Base-by-base conservation (phyloP, 352 stramenopile genomes). In the Pythium vanterpoolii region DNA sequence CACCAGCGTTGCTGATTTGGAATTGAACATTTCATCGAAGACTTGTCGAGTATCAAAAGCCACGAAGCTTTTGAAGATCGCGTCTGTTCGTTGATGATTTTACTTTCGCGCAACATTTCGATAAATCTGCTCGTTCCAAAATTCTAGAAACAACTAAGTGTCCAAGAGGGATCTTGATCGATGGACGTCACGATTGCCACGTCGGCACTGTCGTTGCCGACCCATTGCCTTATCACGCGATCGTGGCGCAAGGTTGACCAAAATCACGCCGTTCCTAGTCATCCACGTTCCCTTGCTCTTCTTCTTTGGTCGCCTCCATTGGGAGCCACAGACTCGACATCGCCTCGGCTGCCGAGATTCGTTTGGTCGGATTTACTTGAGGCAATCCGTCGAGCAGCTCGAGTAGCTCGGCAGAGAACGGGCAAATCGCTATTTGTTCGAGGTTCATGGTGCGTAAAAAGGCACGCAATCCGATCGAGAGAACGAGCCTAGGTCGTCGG, bases 371-470 rank as follows among this genome's bases (percentile, higher is more conserved):
- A 64, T 97, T 83, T 9, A 96, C 68, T 23, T 88, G 76, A 5
- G 98, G 69, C 38, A 98, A 70, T 1, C 87, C 83, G 45, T 96
- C 86, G 4, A 95, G 66, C 10, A 98, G 66, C 34, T 83, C 75
- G 14, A 97, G 52, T 39, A 89, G 65, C 4, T 78, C 75, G 9
- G 82, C 77, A 1, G 75, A 77, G n/a, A 87, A 57, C 21, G 71
- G 72, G 45, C 73, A 86, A 13, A 87, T 69, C 13, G 75, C 75
- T 4, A 68, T 79, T 47, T 87, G 77, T 40, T 87, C 77, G 6
- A 87, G 60, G 64, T 86, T 86, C 73, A 87, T 86, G 7, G 72
- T 69, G 42, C 79, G 79, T 44, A 87, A 46, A 49, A 84, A 87
- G 0, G 66, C 71, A 5, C 68, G 77, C 14, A 87, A 27, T 0